A percentile compares a stretch with the other conserved stretches of the same genome.
Evolutionary conservation across 768 basidiomycete genomes (phyloP).

Genomic region (Termitomyces sp.): DNA sequence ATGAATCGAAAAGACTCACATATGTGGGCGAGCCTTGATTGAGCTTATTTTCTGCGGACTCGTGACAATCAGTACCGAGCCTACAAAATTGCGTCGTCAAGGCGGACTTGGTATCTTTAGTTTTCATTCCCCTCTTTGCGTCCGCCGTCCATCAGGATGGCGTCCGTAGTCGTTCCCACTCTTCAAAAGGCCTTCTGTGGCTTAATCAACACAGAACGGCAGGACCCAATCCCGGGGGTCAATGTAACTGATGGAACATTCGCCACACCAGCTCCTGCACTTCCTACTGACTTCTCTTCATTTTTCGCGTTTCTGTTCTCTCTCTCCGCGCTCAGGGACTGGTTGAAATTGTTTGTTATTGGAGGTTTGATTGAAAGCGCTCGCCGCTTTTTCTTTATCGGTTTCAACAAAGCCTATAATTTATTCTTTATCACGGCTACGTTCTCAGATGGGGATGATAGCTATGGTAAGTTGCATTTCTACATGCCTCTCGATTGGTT

Average conservation of each 20-base stretch:
- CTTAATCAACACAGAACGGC: background rate
- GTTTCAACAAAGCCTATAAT: constrained; percentile 31
- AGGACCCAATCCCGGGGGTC: constrained; percentile 6
- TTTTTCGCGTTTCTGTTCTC: constrained; percentile 25
- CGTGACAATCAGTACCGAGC: background rate
- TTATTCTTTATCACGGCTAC: constrained; percentile 46
- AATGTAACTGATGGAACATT: background rate
- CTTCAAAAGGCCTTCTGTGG: constrained; percentile 37
- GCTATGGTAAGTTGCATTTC: constrained; percentile 16
- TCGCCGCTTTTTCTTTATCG: constrained; percentile 31
- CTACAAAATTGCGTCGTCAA: background rate
- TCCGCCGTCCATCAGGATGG: background rate
- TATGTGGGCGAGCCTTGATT: background rate
- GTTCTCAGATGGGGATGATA: constrained; percentile 39
- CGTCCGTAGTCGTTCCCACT: constrained; percentile 7
- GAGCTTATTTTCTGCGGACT: background rate
- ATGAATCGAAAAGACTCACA: constrained; percentile 2
- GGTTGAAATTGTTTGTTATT: constrained; percentile 44
- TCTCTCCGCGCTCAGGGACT: constrained; percentile 42
- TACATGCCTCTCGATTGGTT: background rate
- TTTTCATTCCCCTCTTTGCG: background rate
- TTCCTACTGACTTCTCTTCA: constrained; percentile 10
- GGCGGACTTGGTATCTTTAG: background rate
- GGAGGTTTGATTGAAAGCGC: constrained; percentile 47
- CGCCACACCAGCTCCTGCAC: background rate